A percentile compares a stretch with the other conserved stretches of the same genome.
Conservation (phyloP, 345 rosid genomes). For the Kernera saxatilis region DNA sequence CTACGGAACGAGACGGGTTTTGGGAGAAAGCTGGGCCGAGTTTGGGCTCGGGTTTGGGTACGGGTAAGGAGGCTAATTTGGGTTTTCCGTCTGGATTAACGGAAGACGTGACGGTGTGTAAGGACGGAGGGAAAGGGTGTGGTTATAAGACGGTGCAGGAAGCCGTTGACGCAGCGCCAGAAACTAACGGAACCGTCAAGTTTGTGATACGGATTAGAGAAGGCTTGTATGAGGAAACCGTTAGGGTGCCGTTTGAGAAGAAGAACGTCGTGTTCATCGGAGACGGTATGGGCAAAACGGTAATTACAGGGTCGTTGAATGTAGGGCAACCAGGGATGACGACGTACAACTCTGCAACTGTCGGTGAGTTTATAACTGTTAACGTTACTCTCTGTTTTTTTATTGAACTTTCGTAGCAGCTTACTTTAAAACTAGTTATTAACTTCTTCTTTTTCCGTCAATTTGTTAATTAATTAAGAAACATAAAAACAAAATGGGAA, state of each 20-base stretch:
- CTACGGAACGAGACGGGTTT: slow-evolving; percentile 78
- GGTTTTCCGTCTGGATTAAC: slow-evolving; percentile 44
- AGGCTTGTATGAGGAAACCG: slow-evolving; percentile 78
- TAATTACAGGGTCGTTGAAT: slow-evolving; percentile 55
- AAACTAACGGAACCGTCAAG: slow-evolving; percentile 30
- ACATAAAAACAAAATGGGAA: not conserved
- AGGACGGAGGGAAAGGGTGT: slow-evolving; percentile 32
- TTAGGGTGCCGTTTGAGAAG: slow-evolving; percentile 71
- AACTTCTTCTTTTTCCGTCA: not conserved
- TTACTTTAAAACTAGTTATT: not conserved
- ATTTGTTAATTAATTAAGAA: not conserved
- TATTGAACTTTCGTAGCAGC: not conserved
- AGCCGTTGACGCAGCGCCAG: slow-evolving; percentile 80
- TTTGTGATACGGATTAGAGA: slow-evolving; percentile 63
- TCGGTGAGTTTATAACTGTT: slow-evolving; percentile 50
- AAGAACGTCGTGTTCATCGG: slow-evolving; percentile 79
- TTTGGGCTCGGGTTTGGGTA: slow-evolving; percentile 18
- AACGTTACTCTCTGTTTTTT: not conserved
- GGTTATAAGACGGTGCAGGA: slow-evolving; percentile 59
- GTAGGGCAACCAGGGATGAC: slow-evolving; percentile 54
- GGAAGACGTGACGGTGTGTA: slow-evolving; percentile 72
- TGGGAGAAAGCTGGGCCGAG: slow-evolving; percentile 37
- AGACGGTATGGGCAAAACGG: slow-evolving; percentile 81
- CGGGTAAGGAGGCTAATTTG: slow-evolving; percentile 13
- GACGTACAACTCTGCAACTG: slow-evolving; percentile 72